Base-by-base conservation (phyloP, 768 basidiomycete species). In the Cyclocybe aegerita region DNA sequence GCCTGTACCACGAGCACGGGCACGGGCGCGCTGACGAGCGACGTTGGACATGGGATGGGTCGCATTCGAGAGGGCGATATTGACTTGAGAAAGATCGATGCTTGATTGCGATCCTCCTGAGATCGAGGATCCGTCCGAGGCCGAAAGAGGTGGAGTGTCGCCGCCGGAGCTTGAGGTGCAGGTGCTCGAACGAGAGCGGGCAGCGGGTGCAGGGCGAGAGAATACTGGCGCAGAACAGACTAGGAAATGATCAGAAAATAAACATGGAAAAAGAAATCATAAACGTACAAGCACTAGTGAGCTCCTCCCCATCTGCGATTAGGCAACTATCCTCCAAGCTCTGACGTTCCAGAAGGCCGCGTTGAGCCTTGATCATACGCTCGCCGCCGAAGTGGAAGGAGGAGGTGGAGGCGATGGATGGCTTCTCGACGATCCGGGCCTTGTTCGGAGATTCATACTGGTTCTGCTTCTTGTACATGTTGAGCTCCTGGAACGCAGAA, bases 51-150 rank as follows among this genome's bases (percentile, higher is more conserved):
- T 61, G 0, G 84, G 81, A 36, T 81, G 73, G 0, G 82, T 79
- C 0, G 75, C 63, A 41, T 82, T 83, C 4, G 82, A 65, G 12
- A 92, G 74, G 12, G 81, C 65, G 3, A 70, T 54, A 53, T 82
- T 82, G 48, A 92, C 64, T 1, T 82, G 81, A 0, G 78, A 75
- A 2, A 90, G 63, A 63, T 92, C 89, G 49, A 90, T 83, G 67
- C 88, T 90, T 0, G 86, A 89, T 63, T 86, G 81, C 0, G 89
- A 91, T 31, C 84, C 85, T 4, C 82, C 86, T 0, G 84, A 86
- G 41, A 82, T 67, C 0, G 82, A 88, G 1, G 85, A 85, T 2
- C 81, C 81, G 51, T 89, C 88, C 0, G 82, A 88, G 4, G 9
- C 67, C 72, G 34, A 46, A 15, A 52, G 16, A 7, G 50, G 50